Base-by-base conservation (phyloP, 176 grass and related monocot species). In the Avena eriantha region DNA sequence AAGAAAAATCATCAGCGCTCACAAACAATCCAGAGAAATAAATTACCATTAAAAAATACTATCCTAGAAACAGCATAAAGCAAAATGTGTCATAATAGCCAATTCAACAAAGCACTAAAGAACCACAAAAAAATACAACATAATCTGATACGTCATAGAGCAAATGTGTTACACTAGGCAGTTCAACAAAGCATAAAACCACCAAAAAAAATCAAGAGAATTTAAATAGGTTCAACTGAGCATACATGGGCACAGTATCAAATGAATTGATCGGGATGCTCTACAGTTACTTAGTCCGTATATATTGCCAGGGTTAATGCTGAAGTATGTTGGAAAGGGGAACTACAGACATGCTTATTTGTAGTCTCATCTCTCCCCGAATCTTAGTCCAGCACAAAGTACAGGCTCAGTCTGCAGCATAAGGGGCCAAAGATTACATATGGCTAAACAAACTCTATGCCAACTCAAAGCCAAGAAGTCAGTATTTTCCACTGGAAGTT, bases 1-100 rank as follows among this genome's bases (percentile, higher is more conserved):
- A 76, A 69, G 43, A 47, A 91, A 69, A 88, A 85, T 43, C 21
- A 85, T 64, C 49, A 81, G 60, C 49, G 19, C 54, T 67, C 26
- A 48, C 1, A 75, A 82, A 15, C n/a, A 87, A 83, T 60, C 68
- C 51, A 69, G 41, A 63, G 31, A 92, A 55, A 58, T 19, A 21
- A 16, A 16, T 34, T 31, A 54, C 34, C 3, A 77, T 36, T 66
- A 18, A 79, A 24, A 84, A 72, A 83, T 55, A 61, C 10, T 24
- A 65, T 61, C 58, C 55, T 31, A 82, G 43, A 36, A 77, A 59
- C 36, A 54, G 15, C 26, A 79, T 11, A 45, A 36, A 51, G 29
- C 61, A 83, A 83, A 22, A 56, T 68, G 19, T 43, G 21, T 59
- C 50, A 75, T 83, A 74, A 68, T 84, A 58, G 11, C 39, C 59